phyloP scores from a whole-genome alignment of 2,329 filamentous ascomycete genomes.

The Cytospora piceae region DNA sequence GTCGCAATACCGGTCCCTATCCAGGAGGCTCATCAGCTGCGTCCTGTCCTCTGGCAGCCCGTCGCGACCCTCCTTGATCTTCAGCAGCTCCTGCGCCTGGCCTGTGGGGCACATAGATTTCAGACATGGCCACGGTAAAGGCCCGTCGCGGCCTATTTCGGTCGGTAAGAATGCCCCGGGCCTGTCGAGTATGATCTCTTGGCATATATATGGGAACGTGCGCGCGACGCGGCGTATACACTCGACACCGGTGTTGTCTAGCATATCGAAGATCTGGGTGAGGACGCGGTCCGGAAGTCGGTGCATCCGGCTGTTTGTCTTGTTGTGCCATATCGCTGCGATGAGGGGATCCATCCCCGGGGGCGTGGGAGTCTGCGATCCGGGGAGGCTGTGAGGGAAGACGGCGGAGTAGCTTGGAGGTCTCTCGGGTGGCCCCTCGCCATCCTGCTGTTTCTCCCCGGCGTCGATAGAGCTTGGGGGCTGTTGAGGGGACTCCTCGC shows the following conservation, averaged over 20 bases:
- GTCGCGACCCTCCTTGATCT: neutral
- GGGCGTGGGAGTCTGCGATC: neutral
- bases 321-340: conserved; percentile 5
- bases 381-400: neutral
- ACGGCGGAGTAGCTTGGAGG: neutral
- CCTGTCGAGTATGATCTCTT: neutral
- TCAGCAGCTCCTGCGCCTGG: neutral
- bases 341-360: neutral
- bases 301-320: neutral
- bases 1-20: conserved; percentile 10
- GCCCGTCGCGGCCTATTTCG: neutral
- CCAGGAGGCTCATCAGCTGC: neutral
- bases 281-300: conserved; percentile 10
- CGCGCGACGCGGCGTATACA: conserved; percentile 18
- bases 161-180: neutral
- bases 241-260: conserved; percentile 12
- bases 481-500: no score
- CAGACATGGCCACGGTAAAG: conserved; percentile 4
- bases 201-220: neutral
- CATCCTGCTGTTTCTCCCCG: neutral
- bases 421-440: conserved; percentile 2
- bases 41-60: neutral
- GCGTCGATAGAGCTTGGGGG: neutral
- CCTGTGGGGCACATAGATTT: neutral
- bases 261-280: neutral